phyloP scores from a whole-genome alignment of 352 stramenopile genomes.

The Peronosclerospora sorghi region DNA sequence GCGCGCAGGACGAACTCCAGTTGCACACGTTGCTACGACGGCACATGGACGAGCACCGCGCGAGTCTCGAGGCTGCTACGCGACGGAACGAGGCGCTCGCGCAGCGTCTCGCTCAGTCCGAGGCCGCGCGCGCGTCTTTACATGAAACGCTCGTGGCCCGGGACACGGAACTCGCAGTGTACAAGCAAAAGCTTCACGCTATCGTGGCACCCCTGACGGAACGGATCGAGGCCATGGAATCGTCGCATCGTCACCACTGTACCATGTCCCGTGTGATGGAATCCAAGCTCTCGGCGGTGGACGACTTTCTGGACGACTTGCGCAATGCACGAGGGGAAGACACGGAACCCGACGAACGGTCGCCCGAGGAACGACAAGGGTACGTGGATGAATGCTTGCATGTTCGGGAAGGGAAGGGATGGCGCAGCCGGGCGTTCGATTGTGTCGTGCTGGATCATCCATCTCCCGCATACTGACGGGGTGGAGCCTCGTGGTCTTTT shows the following conservation, averaged over 20 bases:
- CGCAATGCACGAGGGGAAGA: slow-evolving; percentile 31
- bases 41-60: slow-evolving; percentile 22
- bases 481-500: slow-evolving; percentile 38
- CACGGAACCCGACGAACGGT: slow-evolving; percentile 46
- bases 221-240: slow-evolving; percentile 28
- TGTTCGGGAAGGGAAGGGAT: slow-evolving; percentile 6
- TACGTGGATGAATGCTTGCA: slow-evolving; percentile 15
- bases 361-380: slow-evolving; percentile 34
- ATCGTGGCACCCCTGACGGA: slow-evolving; percentile 15
- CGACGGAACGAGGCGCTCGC: slow-evolving; percentile 26
- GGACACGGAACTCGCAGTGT: slow-evolving; percentile 34
- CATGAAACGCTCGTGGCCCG: slow-evolving; percentile 34
- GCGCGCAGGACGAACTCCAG: slow-evolving; percentile 16
- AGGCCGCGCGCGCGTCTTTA: slow-evolving; percentile 22
- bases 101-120: slow-evolving; percentile 13
- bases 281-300: slow-evolving; percentile 39
- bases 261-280: slow-evolving; percentile 33
- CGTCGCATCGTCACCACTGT: slow-evolving; percentile 18
- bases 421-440: slow-evolving; percentile 4
- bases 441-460: slow-evolving; percentile 7
- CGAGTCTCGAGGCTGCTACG: slow-evolving; percentile 19
- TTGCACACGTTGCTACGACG: slow-evolving; percentile 15
- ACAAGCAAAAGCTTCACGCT: slow-evolving; percentile 17
- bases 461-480: slow-evolving; percentile 18
- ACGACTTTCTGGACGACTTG: slow-evolving; percentile 54